A percentile compares a stretch with the other conserved stretches of the same genome.
phyloP scores from a whole-genome alignment of 371 early-diverging fungal species.

The Nematocida parisii region DNA sequence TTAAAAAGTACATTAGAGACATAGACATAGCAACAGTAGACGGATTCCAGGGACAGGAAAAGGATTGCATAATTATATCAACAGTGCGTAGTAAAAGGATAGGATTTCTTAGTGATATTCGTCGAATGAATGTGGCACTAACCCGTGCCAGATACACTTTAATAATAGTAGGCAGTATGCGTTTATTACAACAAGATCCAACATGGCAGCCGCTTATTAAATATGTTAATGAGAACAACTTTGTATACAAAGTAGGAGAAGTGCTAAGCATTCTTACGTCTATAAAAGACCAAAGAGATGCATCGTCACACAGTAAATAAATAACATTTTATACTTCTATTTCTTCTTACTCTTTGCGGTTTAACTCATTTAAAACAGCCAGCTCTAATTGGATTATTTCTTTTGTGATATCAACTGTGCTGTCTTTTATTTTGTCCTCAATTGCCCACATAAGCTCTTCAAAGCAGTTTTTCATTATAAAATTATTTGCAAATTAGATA shows the following conservation, averaged over 20 bases:
- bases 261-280: background rate
- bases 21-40: constrained; percentile 85
- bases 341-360: background rate
- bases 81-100: constrained; percentile 83
- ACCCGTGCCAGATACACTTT: constrained; percentile 83
- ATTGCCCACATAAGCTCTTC: constrained; percentile 45
- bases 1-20: constrained; percentile 76
- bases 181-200: constrained; percentile 26
- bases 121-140: constrained; percentile 86
- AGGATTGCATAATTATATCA: constrained; percentile 77
- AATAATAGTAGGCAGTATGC: constrained; percentile 78
- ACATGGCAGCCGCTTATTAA: constrained; percentile 28
- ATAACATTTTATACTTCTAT: background rate
- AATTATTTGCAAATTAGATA: background rate
- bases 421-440: constrained; percentile 51
- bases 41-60: constrained; percentile 97
- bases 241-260: background rate
- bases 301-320: constrained; percentile 10
- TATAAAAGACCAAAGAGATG: background rate
- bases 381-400: constrained; percentile 39
- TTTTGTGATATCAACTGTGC: background rate
- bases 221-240: constrained; percentile 21
- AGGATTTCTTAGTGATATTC: constrained; percentile 83
- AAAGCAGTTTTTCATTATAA: background rate
- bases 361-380: constrained; percentile 1